Evolutionary conservation across 805 yeast genomes (phyloP), one percentile per base, ranked within the genome.

Genomic region (Candida coleopterorum): DNA sequence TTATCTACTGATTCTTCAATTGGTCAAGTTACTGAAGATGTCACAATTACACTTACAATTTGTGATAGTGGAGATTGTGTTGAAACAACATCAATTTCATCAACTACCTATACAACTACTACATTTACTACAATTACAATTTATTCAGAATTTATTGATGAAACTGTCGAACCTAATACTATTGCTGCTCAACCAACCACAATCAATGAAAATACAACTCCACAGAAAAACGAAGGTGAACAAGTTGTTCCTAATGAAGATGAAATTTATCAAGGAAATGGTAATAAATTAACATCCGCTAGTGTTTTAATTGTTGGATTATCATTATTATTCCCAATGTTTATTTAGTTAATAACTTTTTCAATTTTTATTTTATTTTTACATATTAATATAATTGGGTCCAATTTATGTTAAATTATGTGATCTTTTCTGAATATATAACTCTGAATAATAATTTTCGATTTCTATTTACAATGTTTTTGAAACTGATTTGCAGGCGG

Each of bases 51-150:
- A n/a, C 16, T 35, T 12, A 25, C 34, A 22, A 18, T 9, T 12
- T 25, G 29, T 30, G 38, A 35, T 15, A 3, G 10, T 18, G 36
- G 17, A 8, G 15, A 25, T 5, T 25, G 36, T 25, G 25, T 25
- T 18, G 36, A 25, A 33, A 25, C 12, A 7, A 24, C 23, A 18
- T 15, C 20, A 4, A 18, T 35, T 16, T 17, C 20, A 9, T 12
- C 27, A 18, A 35, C 38, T 9, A 25, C 38, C 12, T 35, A 27
- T 14, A 28, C 32, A 18, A 35, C 38, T 4, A 33, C 30, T 7
- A 33, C 30, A 6, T 33, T 15, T n/a, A 6, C 11, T 18, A 25
- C 36, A 12, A 24, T 32, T 9, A 33, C 36, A 7, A n/a, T 24
- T 25, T 33, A 15, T n/a, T 17, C 34, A 4, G 32, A 29, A 20